A percentile compares a stretch with the other conserved stretches of the same genome.
These are phyloP conservation scores for Linnemannia zychae DNA, from an alignment of 192 early-diverging fungal species.

Conservation along the genomic window DNA sequence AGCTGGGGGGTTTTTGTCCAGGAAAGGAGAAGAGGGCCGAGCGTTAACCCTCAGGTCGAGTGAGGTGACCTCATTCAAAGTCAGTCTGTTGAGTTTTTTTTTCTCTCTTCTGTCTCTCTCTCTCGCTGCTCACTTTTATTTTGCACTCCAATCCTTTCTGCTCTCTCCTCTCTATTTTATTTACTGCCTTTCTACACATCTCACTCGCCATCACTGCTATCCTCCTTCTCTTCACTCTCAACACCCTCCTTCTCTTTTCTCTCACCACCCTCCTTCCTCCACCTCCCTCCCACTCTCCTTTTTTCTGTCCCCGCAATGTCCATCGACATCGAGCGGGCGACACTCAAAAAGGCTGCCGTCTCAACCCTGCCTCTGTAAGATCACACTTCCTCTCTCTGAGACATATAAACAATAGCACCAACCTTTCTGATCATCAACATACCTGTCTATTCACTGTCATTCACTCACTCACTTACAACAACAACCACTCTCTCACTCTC, in stretches of 20 bases:
- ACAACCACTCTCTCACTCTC: not conserved
- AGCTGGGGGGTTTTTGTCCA: too few species aligned
- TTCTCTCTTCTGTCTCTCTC: too few species aligned
- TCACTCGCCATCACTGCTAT: not conserved
- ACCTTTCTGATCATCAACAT: not conserved
- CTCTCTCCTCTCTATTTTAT: too few species aligned
- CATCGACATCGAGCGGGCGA: conserved; percentile 49
- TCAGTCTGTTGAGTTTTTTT: too few species aligned
- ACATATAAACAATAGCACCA: not conserved
- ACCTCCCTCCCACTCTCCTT: not conserved
- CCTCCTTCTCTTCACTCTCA: not conserved
- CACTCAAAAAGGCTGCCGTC: conserved; percentile 46
- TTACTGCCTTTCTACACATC: too few species aligned
- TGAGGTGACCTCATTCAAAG: too few species aligned
- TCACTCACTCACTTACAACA: not conserved
- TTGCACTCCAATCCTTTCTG: too few species aligned
- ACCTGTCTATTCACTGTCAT: too few species aligned
- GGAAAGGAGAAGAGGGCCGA: not conserved
- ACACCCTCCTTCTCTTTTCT: not conserved
- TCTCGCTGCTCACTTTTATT: too few species aligned
- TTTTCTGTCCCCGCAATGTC: not conserved
- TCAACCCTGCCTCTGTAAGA: conserved; percentile 45
- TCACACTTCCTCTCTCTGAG: not conserved
- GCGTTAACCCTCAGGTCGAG: not conserved
- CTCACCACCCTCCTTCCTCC: not conserved